Evolutionary conservation across 768 basidiomycete species (phyloP).

Genomic region (Amanita subjunquillea): DNA sequence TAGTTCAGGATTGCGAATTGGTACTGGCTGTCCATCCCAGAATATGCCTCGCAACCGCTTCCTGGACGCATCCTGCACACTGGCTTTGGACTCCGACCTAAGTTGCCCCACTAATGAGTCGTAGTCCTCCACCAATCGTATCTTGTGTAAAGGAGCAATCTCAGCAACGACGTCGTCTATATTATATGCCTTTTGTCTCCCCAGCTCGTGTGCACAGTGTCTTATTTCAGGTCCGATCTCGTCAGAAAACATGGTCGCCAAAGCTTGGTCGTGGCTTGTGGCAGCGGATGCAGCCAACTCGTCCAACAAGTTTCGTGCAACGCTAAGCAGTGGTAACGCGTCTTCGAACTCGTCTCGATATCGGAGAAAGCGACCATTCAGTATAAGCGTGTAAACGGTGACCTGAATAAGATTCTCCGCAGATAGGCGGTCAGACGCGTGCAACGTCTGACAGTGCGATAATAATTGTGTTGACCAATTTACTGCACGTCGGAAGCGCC

Average conservation of each 20-base stretch:
- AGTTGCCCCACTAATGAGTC: constrained; percentile 44
- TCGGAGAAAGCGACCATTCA: constrained; percentile 78
- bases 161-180: constrained; percentile 65
- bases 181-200: constrained; percentile 71
- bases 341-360: constrained; percentile 70
- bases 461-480: constrained; percentile 71
- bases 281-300: constrained; percentile 49
- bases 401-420: constrained; percentile 56
- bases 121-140: constrained; percentile 54
- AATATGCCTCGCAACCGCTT: constrained; percentile 48
- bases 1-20: constrained; percentile 83
- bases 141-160: constrained; percentile 43
- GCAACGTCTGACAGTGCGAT: constrained; percentile 62
- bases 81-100: constrained; percentile 27
- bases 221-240: constrained; percentile 87
- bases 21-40: constrained; percentile 81
- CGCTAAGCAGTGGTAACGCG: constrained; percentile 63
- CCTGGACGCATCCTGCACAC: constrained; percentile 27
- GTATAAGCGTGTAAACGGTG: constrained; percentile 67
- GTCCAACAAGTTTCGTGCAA: constrained; percentile 67
- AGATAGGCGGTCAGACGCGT: constrained; percentile 38
- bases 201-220: constrained; percentile 85
- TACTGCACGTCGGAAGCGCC: constrained; percentile 71
- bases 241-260: constrained; percentile 76
- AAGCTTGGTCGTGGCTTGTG: constrained; percentile 81